A percentile compares a stretch with the other conserved stretches of the same genome.
Conservation (phyloP, 73 alveolate species). For the Paramecium sonneborni region DNA sequence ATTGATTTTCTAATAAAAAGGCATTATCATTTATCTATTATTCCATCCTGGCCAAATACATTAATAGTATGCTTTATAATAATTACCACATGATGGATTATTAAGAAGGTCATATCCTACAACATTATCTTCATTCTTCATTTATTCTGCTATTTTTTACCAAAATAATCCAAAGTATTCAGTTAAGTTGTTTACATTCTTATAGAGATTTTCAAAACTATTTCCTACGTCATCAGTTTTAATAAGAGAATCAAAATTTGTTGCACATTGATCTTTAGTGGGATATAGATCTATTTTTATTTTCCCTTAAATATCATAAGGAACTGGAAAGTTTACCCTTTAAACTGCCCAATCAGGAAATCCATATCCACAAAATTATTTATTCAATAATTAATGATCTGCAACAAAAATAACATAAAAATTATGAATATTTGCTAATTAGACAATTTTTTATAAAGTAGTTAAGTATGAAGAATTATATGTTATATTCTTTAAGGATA, state of each 20-base stretch:
- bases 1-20: not conserved
- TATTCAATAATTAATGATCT: not conserved
- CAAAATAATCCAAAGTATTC: conserved; percentile 16
- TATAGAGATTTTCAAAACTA: not conserved
- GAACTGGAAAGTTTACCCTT: not conserved
- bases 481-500: not conserved
- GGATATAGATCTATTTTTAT: not conserved
- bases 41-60: conserved; percentile 4
- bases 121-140: not conserved
- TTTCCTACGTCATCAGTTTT: not conserved
- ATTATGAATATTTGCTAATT: not conserved
- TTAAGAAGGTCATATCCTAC: not conserved
- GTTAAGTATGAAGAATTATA: not conserved
- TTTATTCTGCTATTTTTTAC: not conserved
- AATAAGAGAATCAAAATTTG: not conserved
- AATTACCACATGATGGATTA: not conserved
- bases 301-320: not conserved
- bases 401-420: not conserved
- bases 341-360: conserved; percentile 22
- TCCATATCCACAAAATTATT: conserved; percentile 12
- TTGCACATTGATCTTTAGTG: not conserved
- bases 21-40: not conserved
- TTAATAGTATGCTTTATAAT: not conserved
- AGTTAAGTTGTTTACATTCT: not conserved
- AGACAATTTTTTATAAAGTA: not conserved